Evolutionary conservation across 108 stramenopile genomes (phyloP).

Genomic region (Cyclotella cryptica): DNA sequence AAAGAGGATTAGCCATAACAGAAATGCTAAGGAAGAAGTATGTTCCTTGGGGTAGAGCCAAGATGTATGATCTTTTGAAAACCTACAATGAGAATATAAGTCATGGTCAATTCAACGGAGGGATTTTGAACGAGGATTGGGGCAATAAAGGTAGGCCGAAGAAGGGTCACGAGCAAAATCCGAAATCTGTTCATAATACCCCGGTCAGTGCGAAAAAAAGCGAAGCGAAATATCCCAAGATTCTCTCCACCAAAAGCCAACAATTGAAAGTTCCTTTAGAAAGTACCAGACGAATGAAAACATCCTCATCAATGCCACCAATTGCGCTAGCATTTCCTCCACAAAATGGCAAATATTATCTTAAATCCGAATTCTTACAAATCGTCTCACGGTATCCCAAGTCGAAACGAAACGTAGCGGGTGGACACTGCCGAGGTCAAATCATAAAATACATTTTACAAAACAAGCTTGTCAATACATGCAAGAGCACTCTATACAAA

Average conservation of each 20-base stretch:
- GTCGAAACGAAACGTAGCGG: no score
- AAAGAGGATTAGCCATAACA: neutral
- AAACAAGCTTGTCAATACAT: neutral
- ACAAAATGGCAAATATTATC: neutral
- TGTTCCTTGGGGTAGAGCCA: neutral
- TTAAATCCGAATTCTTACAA: conserved; percentile 3
- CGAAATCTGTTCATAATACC: no score
- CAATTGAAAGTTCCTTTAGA: neutral
- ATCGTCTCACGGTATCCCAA: neutral
- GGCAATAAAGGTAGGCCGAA: neutral
- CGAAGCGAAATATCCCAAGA: neutral
- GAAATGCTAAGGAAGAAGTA: neutral
- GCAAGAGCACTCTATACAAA: neutral
- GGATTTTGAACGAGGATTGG: conserved; percentile 1
- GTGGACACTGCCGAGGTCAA: neutral
- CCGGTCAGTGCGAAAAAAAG: neutral
- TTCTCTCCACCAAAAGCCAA: neutral
- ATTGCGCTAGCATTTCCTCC: neutral
- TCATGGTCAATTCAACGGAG: neutral
- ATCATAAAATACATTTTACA: neutral
- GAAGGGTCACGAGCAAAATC: neutral
- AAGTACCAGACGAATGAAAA: neutral
- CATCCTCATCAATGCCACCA: neutral
- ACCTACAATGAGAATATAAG: neutral
- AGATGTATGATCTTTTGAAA: neutral